phyloP scores from a whole-genome alignment of 495 filamentous ascomycete species.

The Penicillium daleae region DNA sequence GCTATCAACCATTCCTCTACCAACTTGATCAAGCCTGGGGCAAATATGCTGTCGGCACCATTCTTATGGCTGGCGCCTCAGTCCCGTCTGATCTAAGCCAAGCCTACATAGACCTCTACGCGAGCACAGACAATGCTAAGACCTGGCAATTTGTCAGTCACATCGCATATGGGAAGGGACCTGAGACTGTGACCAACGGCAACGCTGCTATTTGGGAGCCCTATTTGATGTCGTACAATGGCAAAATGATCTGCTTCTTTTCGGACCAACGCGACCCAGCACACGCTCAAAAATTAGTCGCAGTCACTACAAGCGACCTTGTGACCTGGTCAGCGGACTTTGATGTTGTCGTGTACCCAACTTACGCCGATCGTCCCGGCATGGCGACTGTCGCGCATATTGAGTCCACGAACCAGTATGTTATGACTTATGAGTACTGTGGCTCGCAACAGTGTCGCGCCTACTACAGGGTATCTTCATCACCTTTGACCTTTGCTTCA shows the following conservation, averaged over 20 bases:
- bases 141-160: slow-evolving; percentile 1
- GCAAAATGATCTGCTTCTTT: not conserved
- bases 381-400: not conserved
- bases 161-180: not conserved
- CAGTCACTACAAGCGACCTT: not conserved
- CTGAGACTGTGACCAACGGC: not conserved
- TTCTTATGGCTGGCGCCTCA: not conserved
- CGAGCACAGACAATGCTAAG: not conserved
- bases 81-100: not conserved
- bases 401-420: not conserved
- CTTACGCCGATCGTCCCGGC: not conserved
- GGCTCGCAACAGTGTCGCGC: not conserved
- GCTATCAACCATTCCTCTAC: not conserved
- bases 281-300: not conserved
- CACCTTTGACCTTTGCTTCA: not conserved
- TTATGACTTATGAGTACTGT: not conserved
- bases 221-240: not conserved
- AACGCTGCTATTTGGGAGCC: not conserved
- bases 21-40: not conserved
- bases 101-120: slow-evolving; percentile 1
- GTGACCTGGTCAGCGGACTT: not conserved
- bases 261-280: slow-evolving; percentile 4
- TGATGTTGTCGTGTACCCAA: not conserved
- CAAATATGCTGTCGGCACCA: not conserved
- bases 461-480: not conserved